phyloP scores from a whole-genome alignment of 108 stramenopile species.

The Cylindrotheca closterium region DNA sequence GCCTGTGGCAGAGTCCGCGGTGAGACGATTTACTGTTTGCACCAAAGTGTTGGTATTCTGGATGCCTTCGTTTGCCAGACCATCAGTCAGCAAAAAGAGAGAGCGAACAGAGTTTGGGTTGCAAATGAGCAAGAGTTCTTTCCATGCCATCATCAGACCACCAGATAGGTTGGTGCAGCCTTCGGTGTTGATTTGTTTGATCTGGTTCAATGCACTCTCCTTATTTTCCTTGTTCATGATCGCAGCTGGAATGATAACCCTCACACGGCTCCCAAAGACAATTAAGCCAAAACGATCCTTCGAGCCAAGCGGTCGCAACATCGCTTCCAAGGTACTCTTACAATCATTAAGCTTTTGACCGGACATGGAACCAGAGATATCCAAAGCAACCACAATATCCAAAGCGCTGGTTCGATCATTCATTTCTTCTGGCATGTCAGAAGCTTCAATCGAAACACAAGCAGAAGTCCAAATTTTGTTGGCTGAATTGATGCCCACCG shows the following conservation, averaged over 20 bases:
- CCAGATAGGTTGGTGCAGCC: conserved; percentile 55
- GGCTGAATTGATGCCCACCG: neutral
- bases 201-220: conserved; percentile 23
- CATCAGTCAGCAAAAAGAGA: conserved; percentile 71
- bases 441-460: neutral
- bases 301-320: conserved; percentile 45
- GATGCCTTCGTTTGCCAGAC: conserved; percentile 61
- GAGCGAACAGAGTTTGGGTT: conserved; percentile 46
- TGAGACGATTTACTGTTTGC: conserved; percentile 29
- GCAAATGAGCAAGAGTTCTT: conserved; percentile 21
- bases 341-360: conserved; percentile 55
- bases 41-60: conserved; percentile 24
- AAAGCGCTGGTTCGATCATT: conserved; percentile 3
- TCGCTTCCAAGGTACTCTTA: conserved; percentile 51
- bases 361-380: conserved; percentile 45
- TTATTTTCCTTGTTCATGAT: conserved; percentile 34
- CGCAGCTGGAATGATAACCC: conserved; percentile 37
- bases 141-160: conserved; percentile 33
- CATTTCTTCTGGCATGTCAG: neutral
- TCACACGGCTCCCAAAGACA: conserved; percentile 48
- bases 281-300: conserved; percentile 65
- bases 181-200: conserved; percentile 27
- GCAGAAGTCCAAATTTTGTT: neutral
- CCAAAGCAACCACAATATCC: conserved; percentile 66
- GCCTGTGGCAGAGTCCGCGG: neutral